Base-by-base conservation (phyloP, 345 rosid genomes). In the Pistacia vera region DNA sequence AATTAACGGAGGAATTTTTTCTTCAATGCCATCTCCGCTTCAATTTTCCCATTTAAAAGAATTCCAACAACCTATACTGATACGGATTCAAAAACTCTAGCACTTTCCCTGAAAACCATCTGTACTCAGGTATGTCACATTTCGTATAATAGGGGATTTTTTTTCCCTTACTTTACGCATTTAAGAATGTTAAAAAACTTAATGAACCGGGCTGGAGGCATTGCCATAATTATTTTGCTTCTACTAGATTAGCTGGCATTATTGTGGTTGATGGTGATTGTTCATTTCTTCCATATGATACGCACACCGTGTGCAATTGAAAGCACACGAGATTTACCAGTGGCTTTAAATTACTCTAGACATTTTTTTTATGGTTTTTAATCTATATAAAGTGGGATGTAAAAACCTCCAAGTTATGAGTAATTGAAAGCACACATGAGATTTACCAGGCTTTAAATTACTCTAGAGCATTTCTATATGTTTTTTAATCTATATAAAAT, bases 1-100 rank as follows among this genome's bases (percentile, higher is more conserved):
- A 16, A 90, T 92, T 81, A 93, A 93, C 76, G 97, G 98, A 80
- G 91, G 87, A 75, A 78, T 73, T 75, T 74, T 77, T 69, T 83
- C 84, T 77, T 76, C 86, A 30, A 75, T 86, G 83, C 91, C 97
- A 70, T 93, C 99, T 33, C 95, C 93, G 33, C 84, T 93, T 72
- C 85, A 85, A 74, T 77, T 89, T 74, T 87, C 91, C 44, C 80
- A 86, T 83, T 86, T 88, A 60, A 85, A 81, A 85, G 90, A 87
- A 35, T 80, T 83, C 77, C 85, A 80, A 67, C 83, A 78, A 35
- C 85, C 89, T 83, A 79, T 80, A 30, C 68, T 85, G 91, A 86
- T 61, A 66, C 64, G 69, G 41, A 81, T 61, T 74, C 84, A 33
- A 80, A 80, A 64, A 54, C 57, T 63, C 83, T 14, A 33, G 64